Conservation (phyloP, 2,329 filamentous ascomycete species). For the Colletotrichum truncatum region DNA sequence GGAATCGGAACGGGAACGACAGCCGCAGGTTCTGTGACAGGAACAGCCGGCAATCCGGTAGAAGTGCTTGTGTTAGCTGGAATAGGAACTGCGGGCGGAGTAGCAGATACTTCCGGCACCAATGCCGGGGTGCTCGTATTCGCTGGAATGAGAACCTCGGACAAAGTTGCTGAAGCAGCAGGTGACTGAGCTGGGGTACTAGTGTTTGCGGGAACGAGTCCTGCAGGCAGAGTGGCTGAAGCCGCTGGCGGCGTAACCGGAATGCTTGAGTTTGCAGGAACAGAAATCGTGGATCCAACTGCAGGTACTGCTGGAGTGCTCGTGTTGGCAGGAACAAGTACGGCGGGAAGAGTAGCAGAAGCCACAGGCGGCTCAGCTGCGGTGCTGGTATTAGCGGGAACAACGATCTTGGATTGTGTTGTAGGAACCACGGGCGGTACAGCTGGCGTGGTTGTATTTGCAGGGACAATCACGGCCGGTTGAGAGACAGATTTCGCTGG, state of each 20-base stretch:
- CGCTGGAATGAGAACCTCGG: neutral
- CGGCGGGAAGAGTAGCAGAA: neutral
- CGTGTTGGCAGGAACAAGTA: neutral
- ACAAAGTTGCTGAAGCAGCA: neutral
- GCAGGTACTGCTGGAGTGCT: neutral
- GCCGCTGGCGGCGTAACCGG: neutral
- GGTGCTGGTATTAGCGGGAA: neutral
- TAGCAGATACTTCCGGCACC: neutral
- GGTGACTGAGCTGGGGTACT: neutral
- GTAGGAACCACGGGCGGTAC: neutral
- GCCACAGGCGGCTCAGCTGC: neutral
- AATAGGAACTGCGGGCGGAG: neutral
- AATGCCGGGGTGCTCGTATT: neutral
- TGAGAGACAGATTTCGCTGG: neutral
- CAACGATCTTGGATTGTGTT: neutral
- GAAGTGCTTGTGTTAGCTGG: neutral
- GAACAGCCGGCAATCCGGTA: neutral
- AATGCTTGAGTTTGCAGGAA: neutral
- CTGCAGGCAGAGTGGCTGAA: neutral
- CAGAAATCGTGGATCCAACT: neutral
- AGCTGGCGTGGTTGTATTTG: neutral
- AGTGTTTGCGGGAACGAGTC: neutral
- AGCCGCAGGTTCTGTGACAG: slow-evolving; percentile 2
- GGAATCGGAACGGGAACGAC: neutral
- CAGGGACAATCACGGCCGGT: neutral